Conservation (phyloP, 2,329 filamentous ascomycete genomes). For the Orbilia oligospora region DNA sequence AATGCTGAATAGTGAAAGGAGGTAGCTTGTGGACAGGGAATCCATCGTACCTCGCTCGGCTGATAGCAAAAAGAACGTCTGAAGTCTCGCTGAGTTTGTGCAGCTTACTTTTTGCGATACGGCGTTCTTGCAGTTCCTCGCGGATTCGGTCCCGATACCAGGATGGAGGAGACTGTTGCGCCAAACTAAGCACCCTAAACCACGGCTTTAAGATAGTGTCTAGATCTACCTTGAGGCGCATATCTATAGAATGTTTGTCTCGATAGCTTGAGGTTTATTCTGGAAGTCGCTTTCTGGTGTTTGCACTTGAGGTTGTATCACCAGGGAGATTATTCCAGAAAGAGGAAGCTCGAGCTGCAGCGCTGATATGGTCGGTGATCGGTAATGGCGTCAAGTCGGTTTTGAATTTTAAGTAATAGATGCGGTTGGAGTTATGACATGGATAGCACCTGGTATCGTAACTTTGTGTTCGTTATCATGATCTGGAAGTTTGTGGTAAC, state of each 20-base stretch:
- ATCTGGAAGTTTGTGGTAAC: not conserved
- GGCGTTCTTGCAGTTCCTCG: conserved; percentile 66
- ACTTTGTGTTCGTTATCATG: not conserved
- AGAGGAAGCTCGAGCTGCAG: too few species aligned
- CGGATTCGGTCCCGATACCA: conserved; percentile 67
- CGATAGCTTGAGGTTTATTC: not conserved
- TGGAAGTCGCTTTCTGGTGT: too few species aligned
- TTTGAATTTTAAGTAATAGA: too few species aligned
- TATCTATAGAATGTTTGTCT: not conserved
- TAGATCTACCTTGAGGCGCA: not conserved
- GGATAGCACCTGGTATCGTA: not conserved
- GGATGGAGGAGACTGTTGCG: conserved; percentile 65
- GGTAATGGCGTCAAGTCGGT: too few species aligned
- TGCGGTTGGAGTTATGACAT: not conserved
- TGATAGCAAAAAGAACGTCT: conserved; percentile 69
- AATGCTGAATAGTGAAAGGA: conserved; percentile 63
- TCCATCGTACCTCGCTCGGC: conserved; percentile 67
- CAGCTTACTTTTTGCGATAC: conserved; percentile 64
- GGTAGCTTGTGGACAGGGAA: conserved; percentile 63
- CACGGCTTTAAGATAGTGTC: conserved; percentile 43
- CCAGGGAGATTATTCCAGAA: too few species aligned
- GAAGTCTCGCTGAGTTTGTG: conserved; percentile 69
- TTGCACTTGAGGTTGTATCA: too few species aligned
- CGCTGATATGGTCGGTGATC: too few species aligned
- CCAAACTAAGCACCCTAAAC: conserved; percentile 65